Evolutionary conservation across 768 basidiomycete species (phyloP), one percentile per base, ranked within the genome.

Genomic region (Mycena capillaripes): DNA sequence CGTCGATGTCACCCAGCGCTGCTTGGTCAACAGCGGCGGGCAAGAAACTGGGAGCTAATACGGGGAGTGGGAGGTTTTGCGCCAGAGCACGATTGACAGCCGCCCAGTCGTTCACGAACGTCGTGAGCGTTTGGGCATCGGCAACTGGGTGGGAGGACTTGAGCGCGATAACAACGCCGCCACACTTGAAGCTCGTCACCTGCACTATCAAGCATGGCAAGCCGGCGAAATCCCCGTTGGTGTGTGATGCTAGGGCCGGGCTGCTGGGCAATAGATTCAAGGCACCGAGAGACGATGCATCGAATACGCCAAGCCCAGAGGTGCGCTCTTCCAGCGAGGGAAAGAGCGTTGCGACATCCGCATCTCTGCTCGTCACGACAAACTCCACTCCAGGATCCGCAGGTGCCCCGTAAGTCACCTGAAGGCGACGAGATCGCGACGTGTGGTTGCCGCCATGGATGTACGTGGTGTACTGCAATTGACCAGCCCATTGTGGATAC

Each of bases 41-140:
- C 29, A 79, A 76, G 65, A 84, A 83, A 5, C 79, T 42, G 11
- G 81, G 82, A 2, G 53, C 27, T n/a, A 79, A 63, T 11, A 53
- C 27, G 23, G 79, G 77, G 1, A 56, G 19, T 3, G 71, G 30
- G n/a, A 29, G 56, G 19, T 70, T 62, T 4, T 23, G 59, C 23
- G 68, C 16, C 2, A 77, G 61, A 1, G 79, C 77, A 30, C 81
- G 76, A 38, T 81, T 75, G 17, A 80, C 69, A 1, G 74, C 59
- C 19, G 80, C 79, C 84, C 84, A 85, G 69, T 82, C 80, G n/a
- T 79, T 77, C 23, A 80, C 73, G 66, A 85, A 85, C 11, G 75
- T 76, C 19, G 78, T 59, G 65, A 85, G 59, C 3, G 82, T 77
- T 40, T 82, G 82, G 11, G 83, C 84, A 65, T 85, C 84, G 9